A percentile compares a stretch with the other conserved stretches of the same genome.
Conservation (phyloP, 805 yeast genomes). For the Maudiozyma barnettii region DNA sequence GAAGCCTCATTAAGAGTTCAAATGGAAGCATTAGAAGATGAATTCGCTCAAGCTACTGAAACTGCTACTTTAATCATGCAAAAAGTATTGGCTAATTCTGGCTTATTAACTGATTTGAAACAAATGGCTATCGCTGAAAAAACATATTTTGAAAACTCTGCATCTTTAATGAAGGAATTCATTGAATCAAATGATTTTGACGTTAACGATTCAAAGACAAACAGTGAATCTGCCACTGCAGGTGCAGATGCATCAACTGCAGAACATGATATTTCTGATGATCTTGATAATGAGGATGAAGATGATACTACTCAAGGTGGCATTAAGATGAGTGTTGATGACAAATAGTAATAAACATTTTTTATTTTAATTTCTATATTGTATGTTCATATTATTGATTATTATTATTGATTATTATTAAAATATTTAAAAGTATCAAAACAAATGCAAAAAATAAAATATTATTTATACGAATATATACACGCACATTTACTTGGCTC, state of each 20-base stretch:
- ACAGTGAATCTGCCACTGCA: background rate
- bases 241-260: background rate
- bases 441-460: too few species aligned
- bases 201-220: background rate
- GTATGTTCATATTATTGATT: too few species aligned
- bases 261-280: background rate
- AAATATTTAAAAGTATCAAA: too few species aligned
- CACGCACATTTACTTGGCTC: too few species aligned
- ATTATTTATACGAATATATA: too few species aligned
- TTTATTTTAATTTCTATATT: background rate
- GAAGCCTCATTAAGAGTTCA: slow-evolving; percentile 66
- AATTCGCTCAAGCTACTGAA: slow-evolving; percentile 81
- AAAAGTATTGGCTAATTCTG: slow-evolving; percentile 62
- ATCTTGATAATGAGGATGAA: background rate
- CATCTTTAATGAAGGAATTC: slow-evolving; percentile 54
- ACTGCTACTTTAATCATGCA: slow-evolving; percentile 79
- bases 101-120: slow-evolving; percentile 55
- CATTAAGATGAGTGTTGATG: background rate
- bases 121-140: slow-evolving; percentile 72
- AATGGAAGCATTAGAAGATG: slow-evolving; percentile 81
- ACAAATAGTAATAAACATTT: background rate
- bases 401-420: too few species aligned
- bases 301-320: background rate
- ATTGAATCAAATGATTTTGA: slow-evolving; percentile 19
- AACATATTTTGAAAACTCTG: slow-evolving; percentile 69